Base-by-base conservation (phyloP, 208 protist genomes). In the Wallacemonas sp. region DNA sequence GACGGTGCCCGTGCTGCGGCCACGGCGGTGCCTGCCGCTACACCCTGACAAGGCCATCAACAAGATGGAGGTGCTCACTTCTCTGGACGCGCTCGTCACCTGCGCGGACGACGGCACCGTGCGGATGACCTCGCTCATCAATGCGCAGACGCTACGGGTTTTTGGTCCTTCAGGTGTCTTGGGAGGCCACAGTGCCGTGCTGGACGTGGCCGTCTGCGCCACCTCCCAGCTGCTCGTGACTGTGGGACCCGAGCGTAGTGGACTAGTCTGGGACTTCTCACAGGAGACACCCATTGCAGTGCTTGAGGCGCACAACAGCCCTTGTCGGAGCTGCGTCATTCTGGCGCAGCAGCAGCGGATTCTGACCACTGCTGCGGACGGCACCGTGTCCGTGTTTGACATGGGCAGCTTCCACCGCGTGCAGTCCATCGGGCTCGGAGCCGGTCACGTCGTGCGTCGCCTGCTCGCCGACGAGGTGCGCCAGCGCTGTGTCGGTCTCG, bases 191-290 rank as follows among this genome's bases (percentile, higher is more conserved):
- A 34, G 67, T 3, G 73, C 79, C 22, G 81, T 94, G 30, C 78
- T 74, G 36, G 78, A 85, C 71, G 91, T 92, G 62, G 76, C 76
- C 44, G 12, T 92, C 12, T 55, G 87, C 71, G 55, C 78, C 22
- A 42, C 74, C 55, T 59, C 85, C 19, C 78, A 84, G 38, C 68
- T 94, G 71, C 45, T 94, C 53, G 79, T 94, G 9, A 91, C 89
- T 5, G 71, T 89, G 2, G 89, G 89, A 17, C 73, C 83, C 22
- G 89, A 92, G 75, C 80, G 89, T 9, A 63, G 75, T 45, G 89
- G 78, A 10, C 63, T 94, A 36, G 85, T 94, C 6, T 94, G 89
- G 89, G 89, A 94, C 41, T 82, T 87, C 66, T 60, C 71, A 4
- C 81, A 88, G 68, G 74, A 83, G 24, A 50, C 32, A 2, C 78